Evolutionary conservation across 352 stramenopile genomes (phyloP).

Genomic region (Pythium myriotylum): DNA sequence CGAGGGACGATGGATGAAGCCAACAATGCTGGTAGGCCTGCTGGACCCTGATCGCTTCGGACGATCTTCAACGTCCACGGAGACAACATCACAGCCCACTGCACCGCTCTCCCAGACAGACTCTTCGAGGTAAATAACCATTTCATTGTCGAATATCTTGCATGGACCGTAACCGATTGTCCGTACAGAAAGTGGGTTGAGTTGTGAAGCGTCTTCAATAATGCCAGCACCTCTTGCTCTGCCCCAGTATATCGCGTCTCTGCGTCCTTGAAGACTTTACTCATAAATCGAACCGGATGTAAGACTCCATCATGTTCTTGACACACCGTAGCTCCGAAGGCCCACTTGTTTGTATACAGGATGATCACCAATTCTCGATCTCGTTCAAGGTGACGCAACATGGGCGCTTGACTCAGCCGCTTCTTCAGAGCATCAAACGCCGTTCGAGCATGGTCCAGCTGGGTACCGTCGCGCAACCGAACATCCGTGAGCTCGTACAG

Average conservation of each 20-base stretch:
- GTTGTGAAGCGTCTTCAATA: conserved; percentile 11
- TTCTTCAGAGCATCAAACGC: conserved; percentile 15
- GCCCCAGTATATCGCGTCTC: conserved; percentile 12
- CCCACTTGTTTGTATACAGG: conserved; percentile 21
- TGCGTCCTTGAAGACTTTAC: conserved; percentile 24
- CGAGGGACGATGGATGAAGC: conserved; percentile 8
- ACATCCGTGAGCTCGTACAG: conserved; percentile 19
- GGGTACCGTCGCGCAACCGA: not conserved
- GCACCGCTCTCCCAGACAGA: conserved; percentile 6
- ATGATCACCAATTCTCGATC: conserved; percentile 1
- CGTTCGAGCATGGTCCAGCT: conserved; percentile 3
- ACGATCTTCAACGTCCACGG: conserved; percentile 16
- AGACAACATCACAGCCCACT: conserved; percentile 9
- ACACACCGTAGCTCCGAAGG: conserved; percentile 14
- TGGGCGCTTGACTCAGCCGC: not conserved
- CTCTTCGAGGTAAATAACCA: conserved; percentile 25
- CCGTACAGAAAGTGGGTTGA: conserved; percentile 9
- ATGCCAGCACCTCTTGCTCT: not conserved
- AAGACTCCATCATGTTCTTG: conserved; percentile 20
- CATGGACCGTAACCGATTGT: conserved; percentile 15
- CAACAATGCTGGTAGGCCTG: conserved; percentile 1
- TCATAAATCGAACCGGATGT: conserved; percentile 20
- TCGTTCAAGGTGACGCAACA: conserved; percentile 10
- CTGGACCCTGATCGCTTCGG: conserved; percentile 1
- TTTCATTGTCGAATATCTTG: conserved; percentile 23